phyloP scores from a whole-genome alignment of 495 filamentous ascomycete genomes.

The Amorphotheca resinae region DNA sequence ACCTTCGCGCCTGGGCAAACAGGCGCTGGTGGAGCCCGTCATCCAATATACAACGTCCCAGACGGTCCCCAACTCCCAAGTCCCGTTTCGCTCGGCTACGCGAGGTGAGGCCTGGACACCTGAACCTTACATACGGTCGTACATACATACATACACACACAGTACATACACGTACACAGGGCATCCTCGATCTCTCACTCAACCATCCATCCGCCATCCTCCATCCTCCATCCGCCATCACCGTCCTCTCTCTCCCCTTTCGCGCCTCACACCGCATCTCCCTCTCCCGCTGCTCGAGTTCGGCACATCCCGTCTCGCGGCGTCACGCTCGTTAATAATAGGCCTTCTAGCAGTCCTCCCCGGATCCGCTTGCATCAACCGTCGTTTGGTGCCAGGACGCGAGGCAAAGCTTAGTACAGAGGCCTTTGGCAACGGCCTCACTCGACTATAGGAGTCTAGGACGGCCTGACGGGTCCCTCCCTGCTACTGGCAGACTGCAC shows the following conservation, averaged over 20 bases:
- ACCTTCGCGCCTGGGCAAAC: too few species aligned
- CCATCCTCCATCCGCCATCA: conserved; percentile 19
- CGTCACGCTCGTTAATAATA: conserved; percentile 23
- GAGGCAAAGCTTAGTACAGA: conserved; percentile 7
- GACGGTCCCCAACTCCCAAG: too few species aligned
- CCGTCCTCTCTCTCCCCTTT: too few species aligned
- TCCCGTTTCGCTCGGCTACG: too few species aligned
- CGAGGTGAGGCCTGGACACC: conserved; percentile 3
- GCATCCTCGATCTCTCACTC: conserved; percentile 6
- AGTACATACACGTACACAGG: too few species aligned
- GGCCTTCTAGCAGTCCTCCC: neutral
- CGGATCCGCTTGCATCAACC: conserved; percentile 9
- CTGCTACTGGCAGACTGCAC: too few species aligned
- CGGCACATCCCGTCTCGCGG: conserved; percentile 15
- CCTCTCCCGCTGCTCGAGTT: conserved; percentile 13
- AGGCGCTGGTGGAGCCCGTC: too few species aligned
- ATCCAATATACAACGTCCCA: too few species aligned
- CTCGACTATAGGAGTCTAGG: too few species aligned
- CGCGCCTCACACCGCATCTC: conserved; percentile 10
- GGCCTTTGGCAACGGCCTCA: conserved; percentile 11
- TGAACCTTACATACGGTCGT: neutral
- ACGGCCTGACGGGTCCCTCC: too few species aligned
- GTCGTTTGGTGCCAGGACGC: conserved; percentile 13
- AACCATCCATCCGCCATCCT: conserved; percentile 10
- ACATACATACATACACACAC: conserved; percentile 3